These are phyloP conservation scores for Xerocomus minutiporus DNA, from an alignment of 1,284 basidiomycete species.

Conservation along the genomic window DNA sequence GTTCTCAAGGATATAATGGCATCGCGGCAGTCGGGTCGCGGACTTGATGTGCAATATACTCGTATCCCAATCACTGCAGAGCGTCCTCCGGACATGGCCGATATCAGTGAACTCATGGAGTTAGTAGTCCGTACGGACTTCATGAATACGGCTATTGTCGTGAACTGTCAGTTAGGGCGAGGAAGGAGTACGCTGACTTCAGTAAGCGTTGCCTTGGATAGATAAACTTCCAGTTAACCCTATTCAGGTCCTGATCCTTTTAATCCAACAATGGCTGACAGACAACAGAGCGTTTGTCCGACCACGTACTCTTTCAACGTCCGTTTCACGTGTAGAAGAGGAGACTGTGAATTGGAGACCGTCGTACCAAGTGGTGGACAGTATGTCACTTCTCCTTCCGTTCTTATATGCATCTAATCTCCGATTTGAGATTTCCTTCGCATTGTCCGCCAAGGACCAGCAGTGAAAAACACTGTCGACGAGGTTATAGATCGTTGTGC, in stretches of 20 bases:
- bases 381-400: slow-evolving; percentile 39
- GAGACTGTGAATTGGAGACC: slow-evolving; percentile 43
- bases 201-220: slow-evolving; percentile 38
- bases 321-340: slow-evolving; percentile 31
- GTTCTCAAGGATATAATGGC: slow-evolving; percentile 92
- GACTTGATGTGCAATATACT: slow-evolving; percentile 70
- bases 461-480: slow-evolving; percentile 87
- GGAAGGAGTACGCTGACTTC: slow-evolving; percentile 92
- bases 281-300: slow-evolving; percentile 32
- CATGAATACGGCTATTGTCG: slow-evolving; percentile 76
- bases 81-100: slow-evolving; percentile 64
- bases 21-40: slow-evolving; percentile 39
- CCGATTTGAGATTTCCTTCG: slow-evolving; percentile 70
- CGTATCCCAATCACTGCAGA: slow-evolving; percentile 92
- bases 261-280: slow-evolving; percentile 86
- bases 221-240: slow-evolving; percentile 7
- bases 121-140: slow-evolving; percentile 76
- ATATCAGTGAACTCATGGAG: slow-evolving; percentile 74
- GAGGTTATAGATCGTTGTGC: slow-evolving; percentile 88
- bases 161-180: slow-evolving; percentile 95
- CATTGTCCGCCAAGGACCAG: slow-evolving; percentile 86
- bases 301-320: slow-evolving; percentile 41
- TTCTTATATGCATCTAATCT: slow-evolving; percentile 5
- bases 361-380: slow-evolving; percentile 78
- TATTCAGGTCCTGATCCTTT: slow-evolving; percentile 69